phyloP scores from a whole-genome alignment of 495 filamentous ascomycete species.

The Jackrogersella minutella region DNA sequence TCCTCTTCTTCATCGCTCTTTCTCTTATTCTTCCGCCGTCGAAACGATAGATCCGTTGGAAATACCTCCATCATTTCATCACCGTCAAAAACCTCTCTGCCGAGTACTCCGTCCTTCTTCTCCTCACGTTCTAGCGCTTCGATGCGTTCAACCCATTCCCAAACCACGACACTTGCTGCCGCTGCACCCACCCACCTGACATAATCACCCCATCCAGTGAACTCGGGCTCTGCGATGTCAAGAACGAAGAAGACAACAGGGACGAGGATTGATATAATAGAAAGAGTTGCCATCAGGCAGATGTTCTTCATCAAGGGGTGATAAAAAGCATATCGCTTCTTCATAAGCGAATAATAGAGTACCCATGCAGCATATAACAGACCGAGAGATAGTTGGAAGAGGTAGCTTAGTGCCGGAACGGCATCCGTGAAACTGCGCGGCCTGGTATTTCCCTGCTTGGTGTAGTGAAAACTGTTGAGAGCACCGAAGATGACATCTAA shows the following conservation, averaged over 20 bases:
- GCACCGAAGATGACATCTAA: slow-evolving; percentile 89
- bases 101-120: slow-evolving; percentile 93
- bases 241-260: slow-evolving; percentile 96
- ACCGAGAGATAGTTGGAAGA: slow-evolving; percentile 89
- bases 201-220: slow-evolving; percentile 96
- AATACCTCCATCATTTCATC: slow-evolving; percentile 92
- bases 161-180: slow-evolving; percentile 94
- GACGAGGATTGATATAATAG: slow-evolving; percentile 79
- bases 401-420: slow-evolving; percentile 90
- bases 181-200: slow-evolving; percentile 97
- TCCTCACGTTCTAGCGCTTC: slow-evolving; percentile 96
- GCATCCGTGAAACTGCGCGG: slow-evolving; percentile 84
- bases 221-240: slow-evolving; percentile 85
- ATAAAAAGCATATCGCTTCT: slow-evolving; percentile 92
- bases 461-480: slow-evolving; percentile 82
- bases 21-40: slow-evolving; percentile 46
- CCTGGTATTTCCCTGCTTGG: slow-evolving; percentile 61
- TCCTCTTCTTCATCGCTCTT: slow-evolving; percentile 43
- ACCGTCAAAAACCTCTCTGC: slow-evolving; percentile 93
- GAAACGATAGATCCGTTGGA: slow-evolving; percentile 54
- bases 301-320: slow-evolving; percentile 94
- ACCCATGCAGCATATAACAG: slow-evolving; percentile 95
- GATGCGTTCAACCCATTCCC: slow-evolving; percentile 99
- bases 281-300: slow-evolving; percentile 80
- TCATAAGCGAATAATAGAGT: slow-evolving; percentile 91